Base-by-base conservation (phyloP, 257 asterid genomes). In the Linderniella brevidens region DNA sequence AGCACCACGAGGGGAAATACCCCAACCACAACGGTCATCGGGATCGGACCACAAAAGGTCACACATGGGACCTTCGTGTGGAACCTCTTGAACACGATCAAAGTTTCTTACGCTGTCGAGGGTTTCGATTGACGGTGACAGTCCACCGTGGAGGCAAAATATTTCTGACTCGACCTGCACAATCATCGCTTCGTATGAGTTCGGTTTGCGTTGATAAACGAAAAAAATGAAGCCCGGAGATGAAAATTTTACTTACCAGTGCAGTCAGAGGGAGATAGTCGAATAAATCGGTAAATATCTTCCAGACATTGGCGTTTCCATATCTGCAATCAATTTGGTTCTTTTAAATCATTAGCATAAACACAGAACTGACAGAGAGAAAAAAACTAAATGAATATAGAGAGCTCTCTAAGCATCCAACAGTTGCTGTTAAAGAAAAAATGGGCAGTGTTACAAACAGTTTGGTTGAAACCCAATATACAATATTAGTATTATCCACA, bases 241-340 rank as follows among this genome's bases (percentile, higher is more conserved):
- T 17, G 46, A 35, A 51, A 38, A 47, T 37, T 40, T 35, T 19
- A 68, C 93, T 73, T 47, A 87, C 97, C 97, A 83, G 69, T 37
- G 95, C 95, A 14, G 95, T 87, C 42, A 87, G 79, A 13, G 97
- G 97, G 59, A 87, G 83, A 66, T 87, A 83, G 73, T 83, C 95
- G 54, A 83, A 87, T 15, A 83, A 73, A 67, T 87, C 95, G 4
- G 97, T 87, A 62, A 87, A 87, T 65, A 59, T 82, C 78, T 82
- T 87, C 93, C 97, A 79, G 50, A 83, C 93, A 67, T 68, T 87
- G 0, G 97, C 93, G 71, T 76, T 87, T 45, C 97, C 95, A 64
- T 87, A 87, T 73, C 95, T 87, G 66, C 50, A 53, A 49, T 11
- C 38, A 4, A 45, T 17, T 49, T 11, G 50, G 54, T 52, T 11